These are phyloP conservation scores for Sonneratia alba DNA, from an alignment of 345 rosid genomes.

Conservation along the genomic window DNA sequence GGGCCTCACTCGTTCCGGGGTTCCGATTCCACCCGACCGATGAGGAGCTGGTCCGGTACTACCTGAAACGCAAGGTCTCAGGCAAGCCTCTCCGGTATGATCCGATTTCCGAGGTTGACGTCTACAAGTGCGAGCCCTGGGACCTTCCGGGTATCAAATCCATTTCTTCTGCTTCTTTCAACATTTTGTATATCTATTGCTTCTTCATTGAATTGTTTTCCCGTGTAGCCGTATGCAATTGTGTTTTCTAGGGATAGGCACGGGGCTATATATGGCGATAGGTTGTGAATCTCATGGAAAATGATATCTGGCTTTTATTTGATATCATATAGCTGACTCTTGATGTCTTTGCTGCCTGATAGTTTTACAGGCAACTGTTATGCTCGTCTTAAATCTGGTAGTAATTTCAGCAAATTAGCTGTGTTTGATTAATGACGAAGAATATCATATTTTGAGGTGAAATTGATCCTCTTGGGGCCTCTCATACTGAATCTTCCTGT, in stretches of 20 bases:
- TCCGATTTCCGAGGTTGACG: constrained; percentile 60
- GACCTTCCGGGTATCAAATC: constrained; percentile 64
- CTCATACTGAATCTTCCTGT: no score
- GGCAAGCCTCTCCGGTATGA: constrained; percentile 61
- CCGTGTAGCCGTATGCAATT: neutral
- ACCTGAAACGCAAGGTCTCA: constrained; percentile 70
- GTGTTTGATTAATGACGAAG: no score
- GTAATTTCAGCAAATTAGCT: no score
- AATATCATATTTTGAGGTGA: no score
- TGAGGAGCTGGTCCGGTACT: constrained; percentile 89
- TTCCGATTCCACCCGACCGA: constrained; percentile 94
- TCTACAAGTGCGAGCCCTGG: constrained; percentile 90
- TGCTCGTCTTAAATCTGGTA: no score
- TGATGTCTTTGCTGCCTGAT: no score
- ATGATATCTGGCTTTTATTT: no score
- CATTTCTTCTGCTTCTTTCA: neutral
- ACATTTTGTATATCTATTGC: neutral
- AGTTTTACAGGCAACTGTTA: no score
- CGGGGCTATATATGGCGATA: neutral
- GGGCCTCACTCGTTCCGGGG: constrained; percentile 69
- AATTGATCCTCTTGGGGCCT: no score
- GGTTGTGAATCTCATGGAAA: neutral
- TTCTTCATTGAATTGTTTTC: neutral
- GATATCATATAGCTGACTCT: no score
- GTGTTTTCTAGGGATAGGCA: neutral